Conservation (phyloP, 345 rosid genomes). For the Durio zibethinus region DNA sequence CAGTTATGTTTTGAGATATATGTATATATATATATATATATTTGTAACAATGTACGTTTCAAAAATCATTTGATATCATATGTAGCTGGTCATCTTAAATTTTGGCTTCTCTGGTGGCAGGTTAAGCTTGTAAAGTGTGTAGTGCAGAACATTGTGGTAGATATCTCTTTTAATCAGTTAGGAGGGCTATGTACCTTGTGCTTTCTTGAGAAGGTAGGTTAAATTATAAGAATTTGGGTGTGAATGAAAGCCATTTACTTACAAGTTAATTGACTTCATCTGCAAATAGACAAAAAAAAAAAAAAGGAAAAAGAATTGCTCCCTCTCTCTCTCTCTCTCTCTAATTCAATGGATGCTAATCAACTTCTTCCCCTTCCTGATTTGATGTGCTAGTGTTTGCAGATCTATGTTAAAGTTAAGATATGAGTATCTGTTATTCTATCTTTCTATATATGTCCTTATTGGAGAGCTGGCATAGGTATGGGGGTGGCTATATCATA, state of each 20-base stretch:
- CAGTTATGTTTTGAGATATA: background rate
- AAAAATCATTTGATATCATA: background rate
- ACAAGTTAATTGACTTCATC: background rate
- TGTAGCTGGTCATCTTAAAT: constrained; percentile 8
- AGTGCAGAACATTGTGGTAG: constrained; percentile 79
- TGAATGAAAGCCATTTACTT: constrained; percentile 9
- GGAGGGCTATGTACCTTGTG: constrained; percentile 83
- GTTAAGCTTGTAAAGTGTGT: constrained; percentile 88
- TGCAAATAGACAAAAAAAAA: background rate
- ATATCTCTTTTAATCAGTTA: constrained; percentile 90
- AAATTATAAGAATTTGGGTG: background rate
- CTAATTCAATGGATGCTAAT: background rate
- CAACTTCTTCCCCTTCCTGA: background rate
- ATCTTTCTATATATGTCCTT: background rate
- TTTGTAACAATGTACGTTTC: background rate
- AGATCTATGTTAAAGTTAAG: background rate
- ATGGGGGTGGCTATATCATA: background rate
- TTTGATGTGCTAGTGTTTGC: background rate
- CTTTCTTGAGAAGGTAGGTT: constrained; percentile 85
- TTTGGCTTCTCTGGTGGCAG: constrained; percentile 41
- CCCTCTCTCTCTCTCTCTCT: background rate
- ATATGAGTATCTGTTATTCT: background rate
- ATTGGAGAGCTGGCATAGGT: background rate
- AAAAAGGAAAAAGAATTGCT: too few relatives aligned
- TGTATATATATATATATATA: too few relatives aligned